phyloP scores from a whole-genome alignment of 495 filamentous ascomycete species.

The Pyrenopolyporus hunteri region DNA sequence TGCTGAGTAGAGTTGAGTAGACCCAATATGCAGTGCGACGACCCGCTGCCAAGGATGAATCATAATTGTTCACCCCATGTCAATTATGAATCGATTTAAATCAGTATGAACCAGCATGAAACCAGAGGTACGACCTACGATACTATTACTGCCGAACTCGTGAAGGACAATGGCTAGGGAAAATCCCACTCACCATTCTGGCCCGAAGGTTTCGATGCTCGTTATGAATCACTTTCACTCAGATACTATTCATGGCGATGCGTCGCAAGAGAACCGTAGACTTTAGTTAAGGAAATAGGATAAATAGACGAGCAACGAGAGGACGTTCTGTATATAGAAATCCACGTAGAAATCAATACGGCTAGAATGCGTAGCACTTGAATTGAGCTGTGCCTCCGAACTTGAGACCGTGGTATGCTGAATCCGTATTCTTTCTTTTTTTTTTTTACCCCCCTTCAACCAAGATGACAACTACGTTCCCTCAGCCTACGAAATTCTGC shows the following conservation, averaged over 20 bases:
- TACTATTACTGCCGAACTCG: too few species aligned
- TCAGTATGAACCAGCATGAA: too few species aligned
- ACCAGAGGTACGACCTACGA: too few species aligned
- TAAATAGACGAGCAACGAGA: slow-evolving; percentile 10
- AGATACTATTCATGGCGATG: slow-evolving; percentile 16
- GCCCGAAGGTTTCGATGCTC: too few species aligned
- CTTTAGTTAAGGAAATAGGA: not conserved
- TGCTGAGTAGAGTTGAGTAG: too few species aligned
- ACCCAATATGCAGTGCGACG: slow-evolving; percentile 2
- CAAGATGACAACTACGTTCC: slow-evolving; percentile 49
- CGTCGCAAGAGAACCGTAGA: not conserved
- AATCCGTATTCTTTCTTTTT: not conserved
- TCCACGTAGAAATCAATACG: slow-evolving; percentile 1
- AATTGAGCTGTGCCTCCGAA: slow-evolving; percentile 1
- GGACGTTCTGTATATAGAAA: slow-evolving; percentile 6
- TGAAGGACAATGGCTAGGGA: too few species aligned
- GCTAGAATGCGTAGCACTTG: slow-evolving; percentile 4
- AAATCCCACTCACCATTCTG: slow-evolving; percentile 3
- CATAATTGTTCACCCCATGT: slow-evolving; percentile 22
- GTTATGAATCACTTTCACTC: slow-evolving; percentile 35
- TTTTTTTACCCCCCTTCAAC: not conserved
- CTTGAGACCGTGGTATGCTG: slow-evolving; percentile 19
- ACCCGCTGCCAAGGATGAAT: slow-evolving; percentile 30
- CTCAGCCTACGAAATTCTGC: slow-evolving; percentile 42
- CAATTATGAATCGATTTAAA: not conserved